Evolutionary conservation across 202 grass and related monocot species (phyloP), one percentile per base, ranked within the genome.

Genomic region (Saccharum hybrid): DNA sequence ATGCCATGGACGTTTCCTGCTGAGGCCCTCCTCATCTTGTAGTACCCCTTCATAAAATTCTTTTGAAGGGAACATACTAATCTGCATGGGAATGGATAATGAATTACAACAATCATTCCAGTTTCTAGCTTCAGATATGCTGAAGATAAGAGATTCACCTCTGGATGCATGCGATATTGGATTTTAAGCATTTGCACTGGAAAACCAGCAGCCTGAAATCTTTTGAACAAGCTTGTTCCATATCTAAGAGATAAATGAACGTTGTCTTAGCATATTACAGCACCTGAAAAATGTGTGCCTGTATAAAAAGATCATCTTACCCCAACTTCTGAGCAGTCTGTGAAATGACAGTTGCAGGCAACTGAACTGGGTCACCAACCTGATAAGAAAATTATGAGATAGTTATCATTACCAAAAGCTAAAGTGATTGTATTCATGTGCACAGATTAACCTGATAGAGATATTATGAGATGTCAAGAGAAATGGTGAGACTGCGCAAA

Each of bases 101-200:
- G 73, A 78, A 68, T 81, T 72, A 61, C 30, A 77, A 52, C 10
- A 84, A 67, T 57, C 10, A 31, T 62, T 76, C 59, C 61, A 76
- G 8, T 72, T 54, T 39, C 28, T 40, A 67, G 16, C 31, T 76
- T 76, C 78, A 63, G 12, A 70, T 78, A 73, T 71, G 77, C 52
- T 62, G 8, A 69, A 45, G 63, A 14, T 76, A 41, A 13, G 23
- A 42, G 63, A 88, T 83, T 70, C 66, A 93, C 96, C 90, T 95
- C 87, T 78, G 96, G 96, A 88, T 98, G 92, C 92, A 98, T 98
- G 63, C 96, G 96, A 68, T 98, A 98, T 39, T 98, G 96, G 81
- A 86, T 90, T 74, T 95, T 98, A 72, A 98, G 96, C 96, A 98
- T 98, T 74, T 93, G 92, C 28, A 98, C 90, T 0, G 96, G 96